These are phyloP conservation scores for Amaranthus palmeri DNA, from an alignment of 148 eudicot genomes.

Conservation along the genomic window DNA sequence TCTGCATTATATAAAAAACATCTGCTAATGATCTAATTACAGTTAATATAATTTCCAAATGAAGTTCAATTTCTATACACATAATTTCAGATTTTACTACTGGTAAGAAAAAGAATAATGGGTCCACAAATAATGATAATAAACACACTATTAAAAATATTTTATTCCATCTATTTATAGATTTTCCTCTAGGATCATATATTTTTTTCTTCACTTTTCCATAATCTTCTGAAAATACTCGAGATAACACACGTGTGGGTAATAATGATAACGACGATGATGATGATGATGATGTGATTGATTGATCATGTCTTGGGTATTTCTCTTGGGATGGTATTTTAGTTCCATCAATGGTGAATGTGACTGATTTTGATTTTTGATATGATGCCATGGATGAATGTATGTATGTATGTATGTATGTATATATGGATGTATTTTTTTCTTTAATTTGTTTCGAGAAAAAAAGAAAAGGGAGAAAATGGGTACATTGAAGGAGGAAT, in stretches of 20 bases:
- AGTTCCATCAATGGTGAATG: constrained; percentile 32
- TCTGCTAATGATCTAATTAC: constrained; percentile 53
- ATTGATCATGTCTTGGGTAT: neutral
- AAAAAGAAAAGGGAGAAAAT: neutral
- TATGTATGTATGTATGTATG: neutral
- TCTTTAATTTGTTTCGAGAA: no score
- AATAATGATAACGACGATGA: neutral
- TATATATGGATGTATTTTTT: no score
- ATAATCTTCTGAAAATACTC: constrained; percentile 75
- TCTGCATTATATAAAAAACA: constrained; percentile 53
- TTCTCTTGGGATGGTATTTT: constrained; percentile 17
- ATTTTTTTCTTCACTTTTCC: constrained; percentile 43
- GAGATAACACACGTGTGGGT: constrained; percentile 30
- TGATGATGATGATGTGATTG: neutral
- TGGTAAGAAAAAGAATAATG: constrained; percentile 70
- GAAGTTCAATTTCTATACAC: constrained; percentile 46
- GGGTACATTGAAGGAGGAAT: constrained; percentile 5
- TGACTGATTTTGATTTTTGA: constrained; percentile 43
- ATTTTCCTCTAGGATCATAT: constrained; percentile 52
- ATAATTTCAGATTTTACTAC: constrained; percentile 24
- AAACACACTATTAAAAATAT: constrained; percentile 50
- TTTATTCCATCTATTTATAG: constrained; percentile 48
- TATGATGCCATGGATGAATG: neutral
- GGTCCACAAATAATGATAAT: constrained; percentile 62
- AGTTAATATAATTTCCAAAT: constrained; percentile 47